Percentiles rank a stretch among this genome's conserved stretches.
phyloP scores from a whole-genome alignment of 257 asterid species.

The Penstemon eatonii region DNA sequence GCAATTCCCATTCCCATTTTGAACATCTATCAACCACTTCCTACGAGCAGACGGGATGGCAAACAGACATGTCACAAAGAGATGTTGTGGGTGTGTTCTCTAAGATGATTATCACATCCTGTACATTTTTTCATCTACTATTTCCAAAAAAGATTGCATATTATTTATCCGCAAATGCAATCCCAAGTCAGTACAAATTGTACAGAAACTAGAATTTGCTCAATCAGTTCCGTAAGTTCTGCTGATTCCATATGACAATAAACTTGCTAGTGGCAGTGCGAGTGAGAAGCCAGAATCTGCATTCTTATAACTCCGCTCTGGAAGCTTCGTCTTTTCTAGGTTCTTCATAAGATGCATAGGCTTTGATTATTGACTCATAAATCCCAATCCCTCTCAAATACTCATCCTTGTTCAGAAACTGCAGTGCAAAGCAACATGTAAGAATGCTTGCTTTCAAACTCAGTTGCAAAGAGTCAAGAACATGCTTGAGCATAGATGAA shows the following conservation, averaged over 20 bases:
- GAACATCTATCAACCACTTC: too few species aligned
- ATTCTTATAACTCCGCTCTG: slow-evolving; percentile 60
- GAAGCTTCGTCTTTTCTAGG: slow-evolving; percentile 46
- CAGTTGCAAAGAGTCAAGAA: not conserved
- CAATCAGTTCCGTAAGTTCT: not conserved
- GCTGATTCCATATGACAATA: not conserved
- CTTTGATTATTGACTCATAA: slow-evolving; percentile 73
- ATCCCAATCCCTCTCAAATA: slow-evolving; percentile 75
- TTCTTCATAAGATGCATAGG: slow-evolving; percentile 60
- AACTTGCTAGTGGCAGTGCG: not conserved
- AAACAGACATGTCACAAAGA: too few species aligned
- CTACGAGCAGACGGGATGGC: too few species aligned
- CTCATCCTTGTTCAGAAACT: slow-evolving; percentile 90
- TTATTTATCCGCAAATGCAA: not conserved
- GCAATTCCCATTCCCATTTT: too few species aligned
- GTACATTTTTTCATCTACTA: not conserved
- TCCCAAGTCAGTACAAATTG: not conserved
- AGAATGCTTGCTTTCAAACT: not conserved
- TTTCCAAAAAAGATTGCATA: not conserved
- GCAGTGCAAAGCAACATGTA: slow-evolving; percentile 32
- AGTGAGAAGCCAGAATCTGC: slow-evolving; percentile 15
- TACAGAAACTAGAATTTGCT: not conserved
- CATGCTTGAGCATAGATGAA: not conserved
- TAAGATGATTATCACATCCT: too few species aligned
- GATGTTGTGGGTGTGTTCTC: too few species aligned